Percentiles rank a stretch among this genome's conserved stretches.
Conservation (phyloP, 176 grass and related monocot genomes). For the Zizania latifolia region DNA sequence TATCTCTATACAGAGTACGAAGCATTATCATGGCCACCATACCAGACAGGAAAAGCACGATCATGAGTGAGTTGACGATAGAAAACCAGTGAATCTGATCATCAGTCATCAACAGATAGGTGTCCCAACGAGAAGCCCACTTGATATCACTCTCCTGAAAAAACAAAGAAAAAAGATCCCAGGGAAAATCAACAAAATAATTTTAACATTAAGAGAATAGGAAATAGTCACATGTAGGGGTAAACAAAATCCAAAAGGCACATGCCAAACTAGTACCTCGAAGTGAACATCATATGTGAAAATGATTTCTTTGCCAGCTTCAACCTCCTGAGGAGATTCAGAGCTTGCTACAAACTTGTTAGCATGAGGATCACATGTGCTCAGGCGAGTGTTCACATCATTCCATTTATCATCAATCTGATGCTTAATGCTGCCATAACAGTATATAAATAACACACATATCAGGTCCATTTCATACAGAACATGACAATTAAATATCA, state of each 20-base stretch:
- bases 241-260: not conserved
- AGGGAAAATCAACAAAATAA: not conserved
- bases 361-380: constrained; percentile 56
- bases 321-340: constrained; percentile 48
- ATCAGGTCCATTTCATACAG: constrained; percentile 19
- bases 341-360: constrained; percentile 32
- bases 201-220: constrained; percentile 23
- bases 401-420: constrained; percentile 47
- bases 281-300: constrained; percentile 62
- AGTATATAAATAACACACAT: not conserved
- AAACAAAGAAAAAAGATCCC: not conserved
- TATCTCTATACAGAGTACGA: constrained; percentile 62
- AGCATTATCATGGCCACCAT: constrained; percentile 85
- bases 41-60: constrained; percentile 60
- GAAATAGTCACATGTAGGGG: not conserved
- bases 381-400: constrained; percentile 43
- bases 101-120: constrained; percentile 64
- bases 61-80: constrained; percentile 69
- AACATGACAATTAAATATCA: not conserved
- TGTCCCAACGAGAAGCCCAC: constrained; percentile 73
- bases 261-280: constrained; percentile 32
- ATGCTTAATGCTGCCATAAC: constrained; percentile 45
- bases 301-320: constrained; percentile 47
- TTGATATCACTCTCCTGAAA: constrained; percentile 60
- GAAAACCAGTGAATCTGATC: constrained; percentile 78